A percentile compares a stretch with the other conserved stretches of the same genome.
phyloP scores from a whole-genome alignment of 1,284 basidiomycete genomes.

The Cutaneotrichosporon cyanovorans region DNA sequence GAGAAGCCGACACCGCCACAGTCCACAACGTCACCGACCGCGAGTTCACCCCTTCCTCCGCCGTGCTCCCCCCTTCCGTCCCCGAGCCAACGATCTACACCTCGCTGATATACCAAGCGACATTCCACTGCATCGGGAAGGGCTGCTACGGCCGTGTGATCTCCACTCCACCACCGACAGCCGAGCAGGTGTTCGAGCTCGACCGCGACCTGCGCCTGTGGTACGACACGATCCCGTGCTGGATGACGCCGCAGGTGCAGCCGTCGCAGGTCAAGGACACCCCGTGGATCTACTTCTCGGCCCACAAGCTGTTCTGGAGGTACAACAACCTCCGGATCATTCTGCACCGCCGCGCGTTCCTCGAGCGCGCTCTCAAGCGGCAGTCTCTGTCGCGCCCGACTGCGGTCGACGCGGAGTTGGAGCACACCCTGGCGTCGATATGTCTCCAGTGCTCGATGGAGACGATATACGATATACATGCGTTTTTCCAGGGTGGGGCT shows the following conservation, averaged over 20 bases:
- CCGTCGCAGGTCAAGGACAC: slow-evolving; percentile 9
- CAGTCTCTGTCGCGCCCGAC: slow-evolving; percentile 4
- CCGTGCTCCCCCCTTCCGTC: slow-evolving; percentile 4
- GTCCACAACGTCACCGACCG: slow-evolving; percentile 18
- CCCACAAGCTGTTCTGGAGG: slow-evolving; percentile 24
- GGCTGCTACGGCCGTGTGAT: slow-evolving; percentile 18
- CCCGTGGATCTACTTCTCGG: slow-evolving; percentile 21
- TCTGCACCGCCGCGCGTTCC: slow-evolving; percentile 16
- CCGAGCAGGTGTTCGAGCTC: slow-evolving; percentile 16
- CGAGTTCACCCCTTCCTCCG: slow-evolving; percentile 15
- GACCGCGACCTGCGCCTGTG: slow-evolving; percentile 14
- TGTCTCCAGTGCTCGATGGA: slow-evolving; percentile 17
- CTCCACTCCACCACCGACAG: slow-evolving; percentile 12
- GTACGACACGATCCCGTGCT: slow-evolving; percentile 10
- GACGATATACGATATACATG: slow-evolving; percentile 19
- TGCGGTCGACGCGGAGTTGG: slow-evolving; percentile 1
- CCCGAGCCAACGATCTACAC: slow-evolving; percentile 18
- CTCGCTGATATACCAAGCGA: slow-evolving; percentile 18
- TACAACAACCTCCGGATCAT: slow-evolving; percentile 25
- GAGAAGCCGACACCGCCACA: slow-evolving; percentile 16
- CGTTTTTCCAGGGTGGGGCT: slow-evolving; percentile 13
- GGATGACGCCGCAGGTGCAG: slow-evolving; percentile 9
- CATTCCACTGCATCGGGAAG: slow-evolving; percentile 14
- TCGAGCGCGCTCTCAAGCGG: slow-evolving; percentile 18
- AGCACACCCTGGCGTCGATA: slow-evolving; percentile 8